Evolutionary conservation across 2,329 filamentous ascomycete genomes (phyloP).

Genomic region (Curvularia sp.): DNA sequence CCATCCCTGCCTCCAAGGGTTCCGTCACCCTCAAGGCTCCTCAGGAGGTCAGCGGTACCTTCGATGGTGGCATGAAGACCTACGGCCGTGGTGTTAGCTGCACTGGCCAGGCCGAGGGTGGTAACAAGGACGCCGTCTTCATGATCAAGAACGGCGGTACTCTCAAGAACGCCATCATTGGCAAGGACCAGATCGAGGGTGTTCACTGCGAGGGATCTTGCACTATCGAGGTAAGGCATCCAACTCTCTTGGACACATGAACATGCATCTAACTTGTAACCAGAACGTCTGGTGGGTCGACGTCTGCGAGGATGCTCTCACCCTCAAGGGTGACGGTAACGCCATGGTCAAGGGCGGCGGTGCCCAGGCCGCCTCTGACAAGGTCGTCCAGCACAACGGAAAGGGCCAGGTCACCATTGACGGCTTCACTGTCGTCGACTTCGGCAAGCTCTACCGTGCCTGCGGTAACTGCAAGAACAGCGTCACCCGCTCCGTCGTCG

Average conservation of each 20-base stretch:
- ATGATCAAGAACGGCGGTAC: slow-evolving; percentile 59
- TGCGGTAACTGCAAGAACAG: slow-evolving; percentile 60
- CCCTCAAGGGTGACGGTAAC: slow-evolving; percentile 48
- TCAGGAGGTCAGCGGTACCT: slow-evolving; percentile 35
- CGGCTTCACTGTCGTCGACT: slow-evolving; percentile 47
- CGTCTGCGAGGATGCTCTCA: slow-evolving; percentile 53
- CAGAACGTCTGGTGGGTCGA: slow-evolving; percentile 53
- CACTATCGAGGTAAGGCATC: slow-evolving; percentile 46
- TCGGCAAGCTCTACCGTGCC: slow-evolving; percentile 55
- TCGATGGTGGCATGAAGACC: slow-evolving; percentile 46
- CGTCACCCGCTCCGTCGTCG: slow-evolving; percentile 53
- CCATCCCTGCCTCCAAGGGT: slow-evolving; percentile 44
- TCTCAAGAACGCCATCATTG: slow-evolving; percentile 64
- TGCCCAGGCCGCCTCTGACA: slow-evolving; percentile 50
- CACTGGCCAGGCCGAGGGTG: slow-evolving; percentile 55
- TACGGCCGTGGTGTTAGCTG: slow-evolving; percentile 49
- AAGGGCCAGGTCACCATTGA: slow-evolving; percentile 50
- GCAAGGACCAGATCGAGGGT: slow-evolving; percentile 55
- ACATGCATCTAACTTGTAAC: slow-evolving; percentile 37
- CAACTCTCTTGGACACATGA: not conserved
- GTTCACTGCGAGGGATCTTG: slow-evolving; percentile 52
- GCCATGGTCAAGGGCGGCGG: slow-evolving; percentile 52
- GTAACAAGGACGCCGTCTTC: slow-evolving; percentile 60
- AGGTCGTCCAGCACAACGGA: slow-evolving; percentile 55
- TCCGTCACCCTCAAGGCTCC: slow-evolving; percentile 37